Conservation (phyloP, 768 basidiomycete species). For the Suillus discolor region DNA sequence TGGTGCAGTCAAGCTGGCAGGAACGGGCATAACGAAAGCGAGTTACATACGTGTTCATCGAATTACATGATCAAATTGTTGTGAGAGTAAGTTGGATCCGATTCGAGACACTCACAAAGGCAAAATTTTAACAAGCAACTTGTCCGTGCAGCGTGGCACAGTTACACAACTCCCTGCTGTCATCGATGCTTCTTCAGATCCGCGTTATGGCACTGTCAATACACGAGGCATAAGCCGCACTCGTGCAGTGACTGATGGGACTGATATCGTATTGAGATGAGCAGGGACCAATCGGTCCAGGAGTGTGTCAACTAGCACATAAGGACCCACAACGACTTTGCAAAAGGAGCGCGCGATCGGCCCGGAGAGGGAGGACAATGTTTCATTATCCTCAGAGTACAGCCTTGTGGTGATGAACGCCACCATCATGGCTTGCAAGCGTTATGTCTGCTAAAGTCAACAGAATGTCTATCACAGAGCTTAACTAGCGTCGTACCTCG, state of each 20-base stretch:
- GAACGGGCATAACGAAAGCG: neutral
- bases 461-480: neutral
- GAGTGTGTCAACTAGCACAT: neutral
- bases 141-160: neutral
- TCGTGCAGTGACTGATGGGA: neutral
- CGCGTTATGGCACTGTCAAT: neutral
- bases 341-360: neutral
- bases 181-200: neutral
- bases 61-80: neutral
- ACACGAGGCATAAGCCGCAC: neutral
- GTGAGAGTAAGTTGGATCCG: conserved; percentile 1
- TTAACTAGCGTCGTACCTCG: neutral
- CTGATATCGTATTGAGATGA: neutral
- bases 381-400: neutral
- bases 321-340: neutral
- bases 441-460: neutral
- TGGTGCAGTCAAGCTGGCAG: neutral
- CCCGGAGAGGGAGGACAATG: neutral
- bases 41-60: neutral
- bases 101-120: neutral
- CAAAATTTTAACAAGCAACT: neutral
- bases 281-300: neutral
- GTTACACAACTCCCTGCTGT: neutral
- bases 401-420: conserved; percentile 3
- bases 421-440: neutral